Evolutionary conservation across 148 eudicot species (phyloP).

Genomic region (Vaccinium darrowii): DNA sequence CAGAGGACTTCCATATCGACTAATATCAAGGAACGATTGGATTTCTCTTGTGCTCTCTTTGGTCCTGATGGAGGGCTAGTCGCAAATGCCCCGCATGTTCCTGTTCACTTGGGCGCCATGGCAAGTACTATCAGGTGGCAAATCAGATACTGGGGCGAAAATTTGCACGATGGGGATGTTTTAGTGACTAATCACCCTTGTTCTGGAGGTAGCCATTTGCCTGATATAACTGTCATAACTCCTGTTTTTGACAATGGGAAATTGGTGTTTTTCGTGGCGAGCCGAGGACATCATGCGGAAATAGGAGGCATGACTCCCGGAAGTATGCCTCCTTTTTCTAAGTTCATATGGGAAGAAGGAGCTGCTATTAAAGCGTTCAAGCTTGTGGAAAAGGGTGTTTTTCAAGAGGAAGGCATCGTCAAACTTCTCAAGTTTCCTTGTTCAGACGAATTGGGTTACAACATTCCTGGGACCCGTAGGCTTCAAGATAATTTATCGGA

Average conservation of each 20-base stretch:
- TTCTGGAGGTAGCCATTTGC: slow-evolving; percentile 96
- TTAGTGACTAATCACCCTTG: slow-evolving; percentile 91
- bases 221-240: slow-evolving; percentile 92
- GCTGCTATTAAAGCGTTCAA: slow-evolving; percentile 98
- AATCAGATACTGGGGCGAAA: slow-evolving; percentile 76
- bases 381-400: slow-evolving; percentile 88
- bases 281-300: slow-evolving; percentile 98
- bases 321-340: slow-evolving; percentile 99
- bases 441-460: slow-evolving; percentile 53
- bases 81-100: slow-evolving; percentile 99
- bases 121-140: slow-evolving; percentile 96
- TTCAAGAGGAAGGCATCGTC: slow-evolving; percentile 87
- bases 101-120: slow-evolving; percentile 99
- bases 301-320: slow-evolving; percentile 99
- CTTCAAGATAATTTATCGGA: slow-evolving; percentile 94
- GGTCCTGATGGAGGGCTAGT: slow-evolving; percentile 96
- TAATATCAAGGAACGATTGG: slow-evolving; percentile 90
- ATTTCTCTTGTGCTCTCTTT: slow-evolving; percentile 96
- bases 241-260: slow-evolving; percentile 78
- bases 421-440: slow-evolving; percentile 68
- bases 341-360: slow-evolving; percentile 96
- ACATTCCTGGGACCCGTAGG: slow-evolving; percentile 85
- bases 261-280: slow-evolving; percentile 90
- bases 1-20: slow-evolving; percentile 98
- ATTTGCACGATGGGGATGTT: slow-evolving; percentile 87